These are phyloP conservation scores for Spergularia azorica DNA, from an alignment of 179 eudicot species.

Conservation along the genomic window DNA sequence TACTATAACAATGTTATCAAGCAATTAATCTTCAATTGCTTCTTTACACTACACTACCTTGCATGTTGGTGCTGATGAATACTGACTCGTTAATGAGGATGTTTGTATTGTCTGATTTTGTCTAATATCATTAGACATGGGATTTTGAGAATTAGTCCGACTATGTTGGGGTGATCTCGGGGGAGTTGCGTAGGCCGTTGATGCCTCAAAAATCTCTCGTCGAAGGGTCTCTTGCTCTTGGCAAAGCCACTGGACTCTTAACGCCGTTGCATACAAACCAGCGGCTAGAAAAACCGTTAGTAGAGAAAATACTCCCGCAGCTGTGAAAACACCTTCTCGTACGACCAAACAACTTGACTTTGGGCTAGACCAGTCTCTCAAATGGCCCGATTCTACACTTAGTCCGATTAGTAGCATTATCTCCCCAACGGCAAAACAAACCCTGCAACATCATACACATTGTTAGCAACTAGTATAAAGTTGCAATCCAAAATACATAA, in stretches of 20 bases:
- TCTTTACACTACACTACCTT: conserved; percentile 18
- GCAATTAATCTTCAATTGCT: neutral
- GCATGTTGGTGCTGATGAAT: neutral
- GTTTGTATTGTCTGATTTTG: conserved; percentile 33
- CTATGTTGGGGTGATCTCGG: conserved; percentile 47
- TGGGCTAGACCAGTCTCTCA: conserved; percentile 62
- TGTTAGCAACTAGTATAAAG: too few relatives aligned
- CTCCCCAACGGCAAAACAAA: conserved; percentile 73
- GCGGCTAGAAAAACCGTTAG: conserved; percentile 68
- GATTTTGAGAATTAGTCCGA: conserved; percentile 21
- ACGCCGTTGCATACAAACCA: conserved; percentile 61
- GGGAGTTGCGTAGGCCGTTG: conserved; percentile 56
- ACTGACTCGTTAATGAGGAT: conserved; percentile 26
- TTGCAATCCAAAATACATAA: too few relatives aligned
- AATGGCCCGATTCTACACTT: conserved; percentile 87
- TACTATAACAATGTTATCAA: conserved; percentile 13
- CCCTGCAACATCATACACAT: conserved; percentile 36
- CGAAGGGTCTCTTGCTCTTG: conserved; percentile 46
- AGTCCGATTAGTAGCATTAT: conserved; percentile 69
- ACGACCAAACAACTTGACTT: conserved; percentile 53
- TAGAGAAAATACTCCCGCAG: conserved; percentile 73
- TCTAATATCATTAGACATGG: conserved; percentile 9
- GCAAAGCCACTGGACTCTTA: conserved; percentile 50
- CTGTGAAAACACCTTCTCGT: conserved; percentile 60
- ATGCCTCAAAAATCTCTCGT: conserved; percentile 47